These are phyloP conservation scores for Poa pratensis DNA, from an alignment of 176 grass and related monocot species.

Conservation along the genomic window DNA sequence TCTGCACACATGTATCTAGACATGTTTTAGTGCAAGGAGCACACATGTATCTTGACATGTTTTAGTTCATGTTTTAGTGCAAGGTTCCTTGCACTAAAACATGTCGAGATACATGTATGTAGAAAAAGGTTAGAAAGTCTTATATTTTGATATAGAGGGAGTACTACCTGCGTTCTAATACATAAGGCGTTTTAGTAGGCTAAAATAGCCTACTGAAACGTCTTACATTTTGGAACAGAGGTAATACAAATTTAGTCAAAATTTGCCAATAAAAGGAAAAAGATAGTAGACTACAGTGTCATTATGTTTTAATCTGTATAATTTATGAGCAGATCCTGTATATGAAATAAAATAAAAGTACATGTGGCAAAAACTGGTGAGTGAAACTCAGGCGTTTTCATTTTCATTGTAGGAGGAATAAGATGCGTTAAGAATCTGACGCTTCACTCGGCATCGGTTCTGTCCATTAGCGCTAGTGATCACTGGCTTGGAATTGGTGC, in stretches of 20 bases:
- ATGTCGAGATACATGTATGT: no score
- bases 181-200: no score
- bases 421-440: conserved; percentile 95
- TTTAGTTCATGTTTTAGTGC: no score
- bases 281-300: neutral
- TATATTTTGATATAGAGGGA: no score
- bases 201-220: no score
- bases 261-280: neutral
- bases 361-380: conserved; percentile 15
- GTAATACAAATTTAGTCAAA: conserved; percentile 1
- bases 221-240: no score
- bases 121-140: no score
- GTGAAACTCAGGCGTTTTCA: conserved; percentile 13
- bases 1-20: no score
- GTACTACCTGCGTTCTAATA: no score
- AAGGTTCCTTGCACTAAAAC: no score
- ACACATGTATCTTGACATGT: no score
- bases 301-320: neutral
- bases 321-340: neutral
- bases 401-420: conserved; percentile 77
- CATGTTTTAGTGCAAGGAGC: no score
- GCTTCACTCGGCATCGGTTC: conserved; percentile 75
- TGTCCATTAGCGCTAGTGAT: conserved; percentile 90
- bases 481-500: conserved; percentile 98
- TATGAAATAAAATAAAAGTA: conserved; percentile 1